Base-by-base conservation (phyloP, 352 stramenopile species). In the Globisporangium iwayamae region DNA sequence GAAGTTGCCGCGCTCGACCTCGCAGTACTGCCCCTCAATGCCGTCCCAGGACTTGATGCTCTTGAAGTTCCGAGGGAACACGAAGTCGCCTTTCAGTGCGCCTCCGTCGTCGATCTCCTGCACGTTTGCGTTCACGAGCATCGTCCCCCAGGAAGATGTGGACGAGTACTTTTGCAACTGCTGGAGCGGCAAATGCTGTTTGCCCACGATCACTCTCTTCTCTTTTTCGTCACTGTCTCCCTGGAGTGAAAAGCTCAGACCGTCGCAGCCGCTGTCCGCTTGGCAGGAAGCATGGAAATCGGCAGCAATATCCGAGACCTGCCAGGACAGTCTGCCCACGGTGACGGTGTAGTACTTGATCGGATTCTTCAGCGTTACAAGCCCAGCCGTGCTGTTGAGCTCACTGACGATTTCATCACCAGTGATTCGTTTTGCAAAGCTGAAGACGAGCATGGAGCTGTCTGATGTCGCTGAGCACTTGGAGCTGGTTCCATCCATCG, bases 11-110 rank as follows among this genome's bases (percentile, higher is more conserved):
- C 78, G 76, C 57, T 85, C 76, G 7, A 68, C 62, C 63, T 87
- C 76, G 62, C 78, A 87, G 50, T 63, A 57, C 56, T 60, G 63
- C 3, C 70, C 72, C 20, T 73, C 51, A 6, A 85, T 60, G 20
- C 64, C 57, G 11, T 64, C 67, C 76, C 76, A 85, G 0, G 52
- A 54, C 18, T 5, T 69, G 1, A 66, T 55, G 45, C 80, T 68
- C 1, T 56, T 34, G 63, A 87, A 87, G 60, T 79, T 82, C 45
- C 63, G 63, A 10, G 74, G 76, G 43, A 87, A 84, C 30, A 87
- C 66, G 50, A 87, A 77, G 60, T 87, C 78, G 59, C 60, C 73
- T 65, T 87, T 87, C 43, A 87, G 63, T 6, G 73, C 75, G 14
- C 78, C 70, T 25, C 72, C 75, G 47, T 54, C 65, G 48, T 85